phyloP scores from a whole-genome alignment of 2,329 filamentous ascomycete genomes.

The Amphichorda felina region DNA sequence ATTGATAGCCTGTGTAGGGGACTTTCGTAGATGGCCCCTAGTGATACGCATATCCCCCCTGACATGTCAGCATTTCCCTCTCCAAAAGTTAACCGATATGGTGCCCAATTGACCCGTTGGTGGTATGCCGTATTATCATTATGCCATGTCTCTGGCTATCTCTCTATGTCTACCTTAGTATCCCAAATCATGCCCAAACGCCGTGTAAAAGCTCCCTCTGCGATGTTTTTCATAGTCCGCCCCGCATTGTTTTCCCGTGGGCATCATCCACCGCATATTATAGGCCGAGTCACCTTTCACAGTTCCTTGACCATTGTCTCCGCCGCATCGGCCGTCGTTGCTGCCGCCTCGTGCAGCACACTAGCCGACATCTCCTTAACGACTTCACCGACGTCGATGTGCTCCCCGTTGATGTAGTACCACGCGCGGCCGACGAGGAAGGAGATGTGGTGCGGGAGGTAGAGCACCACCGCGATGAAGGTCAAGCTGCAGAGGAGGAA shows the following conservation, averaged over 20 bases:
- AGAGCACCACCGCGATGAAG: conserved; percentile 76
- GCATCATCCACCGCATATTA: too few relatives aligned
- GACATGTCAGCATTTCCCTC: too few relatives aligned
- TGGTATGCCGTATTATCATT: conserved; percentile 3
- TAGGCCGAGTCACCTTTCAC: too few relatives aligned
- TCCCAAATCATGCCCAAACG: too few relatives aligned
- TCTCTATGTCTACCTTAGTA: too few relatives aligned
- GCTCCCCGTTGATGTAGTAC: conserved; percentile 90
- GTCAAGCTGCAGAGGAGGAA: conserved; percentile 84
- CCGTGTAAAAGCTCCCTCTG: too few relatives aligned
- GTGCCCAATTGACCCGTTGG: neutral
- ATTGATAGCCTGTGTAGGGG: too few relatives aligned
- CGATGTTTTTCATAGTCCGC: too few relatives aligned
- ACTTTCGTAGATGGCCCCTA: too few relatives aligned
- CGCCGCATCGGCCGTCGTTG: conserved; percentile 10
- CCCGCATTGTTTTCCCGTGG: too few relatives aligned
- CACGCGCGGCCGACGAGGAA: conserved; percentile 75
- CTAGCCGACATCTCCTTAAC: conserved; percentile 18
- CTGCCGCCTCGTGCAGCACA: conserved; percentile 12
- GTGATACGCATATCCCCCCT: too few relatives aligned
- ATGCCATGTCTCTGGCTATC: neutral
- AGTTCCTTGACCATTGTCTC: conserved; percentile 11
- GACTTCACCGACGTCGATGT: conserved; percentile 32
- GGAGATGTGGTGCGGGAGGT: conserved; percentile 83
- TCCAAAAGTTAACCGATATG: too few relatives aligned